Percentiles rank a stretch among this genome's conserved stretches.
These are phyloP conservation scores for Cymbidium sinense DNA, from an alignment of 106 monocot genomes.

Conservation along the genomic window DNA sequence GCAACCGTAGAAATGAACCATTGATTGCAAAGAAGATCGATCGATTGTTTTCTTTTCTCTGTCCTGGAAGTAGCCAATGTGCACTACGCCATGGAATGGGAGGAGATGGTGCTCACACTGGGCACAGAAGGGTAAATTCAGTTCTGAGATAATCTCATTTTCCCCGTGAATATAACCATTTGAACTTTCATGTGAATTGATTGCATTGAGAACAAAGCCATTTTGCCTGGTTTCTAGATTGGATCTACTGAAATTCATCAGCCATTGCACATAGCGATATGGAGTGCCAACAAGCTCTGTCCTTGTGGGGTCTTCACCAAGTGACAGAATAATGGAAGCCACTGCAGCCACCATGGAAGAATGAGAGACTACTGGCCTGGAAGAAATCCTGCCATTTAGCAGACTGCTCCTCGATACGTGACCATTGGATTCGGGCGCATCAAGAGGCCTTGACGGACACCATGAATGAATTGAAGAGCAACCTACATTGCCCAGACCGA, in stretches of 20 bases:
- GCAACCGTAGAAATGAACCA: slow-evolving; percentile 71
- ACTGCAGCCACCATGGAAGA: slow-evolving; percentile 61
- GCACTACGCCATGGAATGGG: slow-evolving; percentile 85
- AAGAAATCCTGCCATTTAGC: neutral
- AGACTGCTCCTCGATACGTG: too few species aligned
- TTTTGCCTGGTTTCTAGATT: slow-evolving; percentile 38
- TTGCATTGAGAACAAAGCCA: slow-evolving; percentile 16
- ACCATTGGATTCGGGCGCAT: slow-evolving; percentile 4
- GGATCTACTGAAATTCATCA: slow-evolving; percentile 75
- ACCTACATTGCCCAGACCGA: slow-evolving; percentile 5
- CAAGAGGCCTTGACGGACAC: slow-evolving; percentile 57
- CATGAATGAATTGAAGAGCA: slow-evolving; percentile 30
- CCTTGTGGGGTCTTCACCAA: slow-evolving; percentile 77
- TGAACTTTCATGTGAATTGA: neutral
- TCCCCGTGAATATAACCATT: slow-evolving; percentile 7
- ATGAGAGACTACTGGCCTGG: slow-evolving; percentile 18
- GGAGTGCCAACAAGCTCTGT: slow-evolving; percentile 83
- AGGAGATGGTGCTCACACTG: slow-evolving; percentile 95
- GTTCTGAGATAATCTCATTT: slow-evolving; percentile 29
- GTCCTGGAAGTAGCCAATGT: slow-evolving; percentile 50
- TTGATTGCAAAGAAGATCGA: slow-evolving; percentile 44
- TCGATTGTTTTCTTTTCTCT: slow-evolving; percentile 23
- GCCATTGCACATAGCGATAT: slow-evolving; percentile 74
- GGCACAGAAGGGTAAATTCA: slow-evolving; percentile 77
- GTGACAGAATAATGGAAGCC: slow-evolving; percentile 38